phyloP scores from a whole-genome alignment of 169 alveolate genomes.

The Toxoplasma gondii region DNA sequence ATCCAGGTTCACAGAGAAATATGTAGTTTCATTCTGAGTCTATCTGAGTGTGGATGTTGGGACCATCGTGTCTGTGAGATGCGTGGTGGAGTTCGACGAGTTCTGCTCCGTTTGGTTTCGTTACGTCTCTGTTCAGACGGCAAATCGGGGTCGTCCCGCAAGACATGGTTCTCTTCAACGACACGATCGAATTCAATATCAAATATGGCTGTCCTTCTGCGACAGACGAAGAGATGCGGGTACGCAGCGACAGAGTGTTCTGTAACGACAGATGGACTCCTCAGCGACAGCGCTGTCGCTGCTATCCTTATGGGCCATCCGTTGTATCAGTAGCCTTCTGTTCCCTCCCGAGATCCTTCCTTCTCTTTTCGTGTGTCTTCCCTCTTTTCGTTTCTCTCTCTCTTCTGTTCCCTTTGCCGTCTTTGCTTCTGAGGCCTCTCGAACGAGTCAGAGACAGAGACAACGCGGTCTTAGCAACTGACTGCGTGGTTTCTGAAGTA shows the following conservation, averaged over 20 bases:
- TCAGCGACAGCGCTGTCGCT: background rate
- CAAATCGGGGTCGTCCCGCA: constrained; percentile 92
- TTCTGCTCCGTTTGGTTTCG: background rate
- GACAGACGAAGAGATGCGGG: background rate
- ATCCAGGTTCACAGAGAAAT: too few species aligned
- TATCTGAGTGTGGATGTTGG: background rate
- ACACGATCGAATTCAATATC: constrained; percentile 86
- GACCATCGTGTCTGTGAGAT: background rate
- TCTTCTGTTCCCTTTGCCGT: too few species aligned
- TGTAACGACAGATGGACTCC: background rate
- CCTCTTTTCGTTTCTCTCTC: background rate
- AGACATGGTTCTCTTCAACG: constrained; percentile 92
- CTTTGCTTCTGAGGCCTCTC: too few species aligned
- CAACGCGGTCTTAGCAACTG: too few species aligned
- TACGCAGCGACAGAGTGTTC: constrained; percentile 2
- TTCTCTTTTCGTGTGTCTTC: constrained; percentile 1
- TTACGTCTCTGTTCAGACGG: constrained; percentile 15
- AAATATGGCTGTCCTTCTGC: constrained; percentile 80
- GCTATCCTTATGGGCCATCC: background rate
- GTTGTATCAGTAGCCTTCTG: too few species aligned
- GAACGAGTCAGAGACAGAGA: too few species aligned
- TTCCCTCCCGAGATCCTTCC: too few species aligned
- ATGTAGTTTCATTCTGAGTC: background rate
- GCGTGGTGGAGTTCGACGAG: too few species aligned
- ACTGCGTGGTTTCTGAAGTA: too few species aligned